Evolutionary conservation across 371 early-diverging fungal species (phyloP).

Genomic region (Haplosporangium sp.): DNA sequence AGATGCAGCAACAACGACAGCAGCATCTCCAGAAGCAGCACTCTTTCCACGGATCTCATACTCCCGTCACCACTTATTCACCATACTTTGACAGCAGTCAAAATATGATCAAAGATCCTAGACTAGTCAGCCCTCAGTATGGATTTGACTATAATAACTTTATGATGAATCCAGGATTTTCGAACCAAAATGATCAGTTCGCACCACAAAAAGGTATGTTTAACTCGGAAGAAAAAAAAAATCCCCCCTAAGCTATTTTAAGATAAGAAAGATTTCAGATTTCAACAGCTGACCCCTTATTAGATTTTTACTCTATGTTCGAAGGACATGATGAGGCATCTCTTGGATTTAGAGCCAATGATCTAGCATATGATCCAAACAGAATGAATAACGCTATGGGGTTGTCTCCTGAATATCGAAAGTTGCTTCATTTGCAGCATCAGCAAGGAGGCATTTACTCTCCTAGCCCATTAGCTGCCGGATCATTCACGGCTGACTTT

Average conservation of each 20-base stretch:
- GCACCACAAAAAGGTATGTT: conserved; percentile 32
- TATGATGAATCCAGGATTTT: conserved; percentile 33
- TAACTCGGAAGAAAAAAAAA: no score
- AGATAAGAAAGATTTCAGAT: neutral
- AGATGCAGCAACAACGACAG: conserved; percentile 57
- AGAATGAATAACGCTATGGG: conserved; percentile 40
- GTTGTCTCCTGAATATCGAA: conserved; percentile 43
- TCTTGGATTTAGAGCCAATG: conserved; percentile 50
- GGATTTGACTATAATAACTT: conserved; percentile 34
- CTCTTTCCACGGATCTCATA: conserved; percentile 44
- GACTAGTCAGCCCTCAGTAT: conserved; percentile 45
- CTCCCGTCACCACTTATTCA: conserved; percentile 50
- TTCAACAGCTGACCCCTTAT: neutral
- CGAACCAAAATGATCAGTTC: conserved; percentile 38
- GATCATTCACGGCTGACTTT: conserved; percentile 27
- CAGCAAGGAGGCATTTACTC: conserved; percentile 43
- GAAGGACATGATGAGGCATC: conserved; percentile 53
- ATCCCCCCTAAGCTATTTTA: neutral
- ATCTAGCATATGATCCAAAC: conserved; percentile 48
- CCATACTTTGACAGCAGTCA: conserved; percentile 49
- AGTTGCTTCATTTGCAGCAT: conserved; percentile 44
- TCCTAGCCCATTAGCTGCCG: conserved; percentile 19
- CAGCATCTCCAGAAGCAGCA: conserved; percentile 48
- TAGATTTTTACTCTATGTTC: conserved; percentile 48
- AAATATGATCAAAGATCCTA: conserved; percentile 37